Conservation (phyloP, 352 stramenopile species). For the Phytophthora europaea region DNA sequence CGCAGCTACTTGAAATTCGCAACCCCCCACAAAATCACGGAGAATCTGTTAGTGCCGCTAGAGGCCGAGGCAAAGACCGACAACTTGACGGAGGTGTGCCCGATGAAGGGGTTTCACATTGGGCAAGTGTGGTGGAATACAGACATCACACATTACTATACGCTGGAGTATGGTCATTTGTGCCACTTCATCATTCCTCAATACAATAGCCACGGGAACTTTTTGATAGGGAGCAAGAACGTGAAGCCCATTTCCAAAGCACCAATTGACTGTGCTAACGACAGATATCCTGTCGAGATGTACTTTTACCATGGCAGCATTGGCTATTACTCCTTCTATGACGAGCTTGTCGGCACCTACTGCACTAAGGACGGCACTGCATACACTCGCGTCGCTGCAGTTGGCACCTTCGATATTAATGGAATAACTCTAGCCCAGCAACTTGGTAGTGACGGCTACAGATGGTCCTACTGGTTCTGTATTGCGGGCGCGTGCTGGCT, state of each 20-base stretch:
- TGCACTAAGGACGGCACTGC: slow-evolving; percentile 3
- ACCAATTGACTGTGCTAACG: slow-evolving; percentile 4
- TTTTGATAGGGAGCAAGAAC: slow-evolving; percentile 2
- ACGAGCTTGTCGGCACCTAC: slow-evolving; percentile 7
- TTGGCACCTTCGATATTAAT: slow-evolving; percentile 24
- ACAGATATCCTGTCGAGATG: background rate
- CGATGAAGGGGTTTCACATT: slow-evolving; percentile 3
- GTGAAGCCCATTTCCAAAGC: background rate
- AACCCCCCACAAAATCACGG: slow-evolving; percentile 6
- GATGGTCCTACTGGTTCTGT: slow-evolving; percentile 18
- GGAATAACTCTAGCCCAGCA: slow-evolving; percentile 6
- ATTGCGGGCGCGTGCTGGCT: background rate
- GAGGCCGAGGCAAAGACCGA: background rate
- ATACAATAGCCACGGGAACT: slow-evolving; percentile 19
- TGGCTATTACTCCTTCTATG: slow-evolving; percentile 19
- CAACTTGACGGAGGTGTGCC: slow-evolving; percentile 5
- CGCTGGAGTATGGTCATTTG: background rate
- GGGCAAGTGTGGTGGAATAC: slow-evolving; percentile 24
- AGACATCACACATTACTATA: slow-evolving; percentile 12
- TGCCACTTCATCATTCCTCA: slow-evolving; percentile 28
- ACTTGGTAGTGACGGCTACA: slow-evolving; percentile 4
- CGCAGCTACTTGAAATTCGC: slow-evolving; percentile 9
- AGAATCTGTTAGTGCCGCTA: background rate
- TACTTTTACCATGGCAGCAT: slow-evolving; percentile 22
- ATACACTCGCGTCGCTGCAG: slow-evolving; percentile 5